phyloP scores from a whole-genome alignment of 352 stramenopile species.

The Phytopythium helicoides region DNA sequence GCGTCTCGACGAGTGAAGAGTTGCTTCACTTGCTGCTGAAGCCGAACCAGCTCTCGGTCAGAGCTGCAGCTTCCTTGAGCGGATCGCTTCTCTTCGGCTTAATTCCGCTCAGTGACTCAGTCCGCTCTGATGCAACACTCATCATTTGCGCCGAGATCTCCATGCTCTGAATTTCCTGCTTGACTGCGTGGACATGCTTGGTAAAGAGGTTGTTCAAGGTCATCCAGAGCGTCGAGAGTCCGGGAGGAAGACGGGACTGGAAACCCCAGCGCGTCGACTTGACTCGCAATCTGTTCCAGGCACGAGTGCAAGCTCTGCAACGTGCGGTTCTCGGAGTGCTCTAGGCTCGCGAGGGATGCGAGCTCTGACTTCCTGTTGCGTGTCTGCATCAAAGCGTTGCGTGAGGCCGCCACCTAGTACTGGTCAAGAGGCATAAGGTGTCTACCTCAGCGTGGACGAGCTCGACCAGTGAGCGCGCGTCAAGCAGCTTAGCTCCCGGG shows the following conservation, averaged over 20 bases:
- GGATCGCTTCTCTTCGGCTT: conserved; percentile 16
- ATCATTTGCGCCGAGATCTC: conserved; percentile 66
- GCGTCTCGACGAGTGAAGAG: conserved; percentile 20
- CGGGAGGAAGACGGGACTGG: conserved; percentile 34
- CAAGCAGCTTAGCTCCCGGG: conserved; percentile 16
- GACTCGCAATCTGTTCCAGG: conserved; percentile 34
- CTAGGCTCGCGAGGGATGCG: conserved; percentile 22
- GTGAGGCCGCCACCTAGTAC: background rate
- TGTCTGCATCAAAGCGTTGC: conserved; percentile 10
- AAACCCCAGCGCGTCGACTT: conserved; percentile 50
- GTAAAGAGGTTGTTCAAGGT: conserved; percentile 51
- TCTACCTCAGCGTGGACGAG: conserved; percentile 35
- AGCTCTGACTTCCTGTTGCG: conserved; percentile 32
- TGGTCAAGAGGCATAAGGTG: background rate
- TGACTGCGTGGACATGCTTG: conserved; percentile 42
- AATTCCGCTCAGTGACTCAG: conserved; percentile 3
- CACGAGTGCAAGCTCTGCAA: conserved; percentile 41
- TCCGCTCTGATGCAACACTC: conserved; percentile 39
- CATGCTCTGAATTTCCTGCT: conserved; percentile 69
- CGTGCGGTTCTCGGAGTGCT: conserved; percentile 30
- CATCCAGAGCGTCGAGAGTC: conserved; percentile 53
- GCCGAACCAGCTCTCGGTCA: conserved; percentile 47
- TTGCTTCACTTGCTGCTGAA: conserved; percentile 42
- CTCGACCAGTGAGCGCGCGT: conserved; percentile 36
- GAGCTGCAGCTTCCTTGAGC: conserved; percentile 21